A percentile compares a stretch with the other conserved stretches of the same genome.
These are phyloP conservation scores for Ustilago cynodontis DNA, from an alignment of 1,284 basidiomycete genomes.

Conservation along the genomic window DNA sequence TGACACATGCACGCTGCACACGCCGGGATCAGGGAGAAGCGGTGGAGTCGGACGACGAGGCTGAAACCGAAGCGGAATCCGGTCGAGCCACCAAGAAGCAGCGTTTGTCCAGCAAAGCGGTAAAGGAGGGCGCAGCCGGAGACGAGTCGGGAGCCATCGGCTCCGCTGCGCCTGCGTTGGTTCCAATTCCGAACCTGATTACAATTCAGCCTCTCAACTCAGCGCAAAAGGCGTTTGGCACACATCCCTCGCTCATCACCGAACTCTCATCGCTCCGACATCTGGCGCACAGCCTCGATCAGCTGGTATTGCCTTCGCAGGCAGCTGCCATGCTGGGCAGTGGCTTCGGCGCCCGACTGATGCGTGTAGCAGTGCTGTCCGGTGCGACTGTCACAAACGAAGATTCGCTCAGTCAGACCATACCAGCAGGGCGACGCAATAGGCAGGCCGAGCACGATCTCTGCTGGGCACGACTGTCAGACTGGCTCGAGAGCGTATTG, in stretches of 20 bases:
- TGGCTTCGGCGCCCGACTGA: conserved; percentile 39
- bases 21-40: conserved; percentile 23
- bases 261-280: conserved; percentile 55
- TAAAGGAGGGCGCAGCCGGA: conserved; percentile 17
- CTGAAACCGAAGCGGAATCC: conserved; percentile 10
- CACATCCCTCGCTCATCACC: conserved; percentile 43
- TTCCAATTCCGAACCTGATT: conserved; percentile 44
- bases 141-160: conserved; percentile 17
- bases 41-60: conserved; percentile 44
- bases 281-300: conserved; percentile 48
- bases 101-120: conserved; percentile 22
- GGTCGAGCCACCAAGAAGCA: conserved; percentile 21
- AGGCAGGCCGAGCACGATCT: conserved; percentile 38
- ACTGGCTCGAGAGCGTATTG: conserved; percentile 54
- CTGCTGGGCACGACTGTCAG: conserved; percentile 48
- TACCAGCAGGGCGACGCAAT: conserved; percentile 23
- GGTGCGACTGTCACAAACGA: conserved; percentile 50
- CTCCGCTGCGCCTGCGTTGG: conserved; percentile 9
- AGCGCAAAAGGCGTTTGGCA: conserved; percentile 41
- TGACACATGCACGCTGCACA: conserved; percentile 36
- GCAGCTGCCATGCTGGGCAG: conserved; percentile 49
- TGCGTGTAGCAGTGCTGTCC: conserved; percentile 47
- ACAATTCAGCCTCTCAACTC: conserved; percentile 48
- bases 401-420: conserved; percentile 47
- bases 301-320: conserved; percentile 50